phyloP scores from a whole-genome alignment of 1,284 basidiomycete species.

The Ustilago curta region DNA sequence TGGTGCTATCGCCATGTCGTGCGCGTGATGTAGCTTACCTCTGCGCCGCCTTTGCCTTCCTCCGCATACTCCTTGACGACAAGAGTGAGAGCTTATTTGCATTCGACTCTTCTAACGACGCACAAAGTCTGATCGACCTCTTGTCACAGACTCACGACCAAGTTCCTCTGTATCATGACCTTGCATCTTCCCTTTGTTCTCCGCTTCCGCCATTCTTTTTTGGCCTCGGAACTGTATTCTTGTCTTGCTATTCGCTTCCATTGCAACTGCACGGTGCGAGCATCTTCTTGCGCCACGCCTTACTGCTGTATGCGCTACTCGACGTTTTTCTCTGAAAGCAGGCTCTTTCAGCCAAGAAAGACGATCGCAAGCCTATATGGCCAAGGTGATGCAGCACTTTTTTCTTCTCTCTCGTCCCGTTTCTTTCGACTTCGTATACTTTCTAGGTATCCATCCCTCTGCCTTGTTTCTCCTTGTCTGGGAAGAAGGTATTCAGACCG shows the following conservation, averaged over 20 bases:
- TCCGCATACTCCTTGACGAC: slow-evolving; percentile 8
- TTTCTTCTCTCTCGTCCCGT: neutral
- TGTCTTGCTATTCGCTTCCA: neutral
- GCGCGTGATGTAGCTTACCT: slow-evolving; percentile 11
- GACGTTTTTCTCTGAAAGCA: slow-evolving; percentile 1
- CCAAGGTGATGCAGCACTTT: neutral
- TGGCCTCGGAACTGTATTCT: slow-evolving; percentile 41
- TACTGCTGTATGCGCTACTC: neutral
- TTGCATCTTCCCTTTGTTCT: slow-evolving; percentile 18
- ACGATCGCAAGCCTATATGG: neutral
- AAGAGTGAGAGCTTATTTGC: neutral
- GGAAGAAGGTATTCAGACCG: slow-evolving; percentile 3
- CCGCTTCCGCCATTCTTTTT: slow-evolving; percentile 2
- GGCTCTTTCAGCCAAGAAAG: neutral
- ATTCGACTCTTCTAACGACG: slow-evolving; percentile 10
- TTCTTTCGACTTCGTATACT: neutral
- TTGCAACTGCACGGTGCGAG: slow-evolving; percentile 28
- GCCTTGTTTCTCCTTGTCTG: neutral
- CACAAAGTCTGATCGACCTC: neutral
- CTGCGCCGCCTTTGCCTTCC: neutral
- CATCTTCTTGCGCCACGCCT: neutral
- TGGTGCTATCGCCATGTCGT: slow-evolving; percentile 12
- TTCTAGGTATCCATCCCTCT: slow-evolving; percentile 10
- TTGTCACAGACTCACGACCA: slow-evolving; percentile 26
- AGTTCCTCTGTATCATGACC: slow-evolving; percentile 37